Conservation (phyloP, 208 protist genomes). For the Borovskyia barvae region DNA sequence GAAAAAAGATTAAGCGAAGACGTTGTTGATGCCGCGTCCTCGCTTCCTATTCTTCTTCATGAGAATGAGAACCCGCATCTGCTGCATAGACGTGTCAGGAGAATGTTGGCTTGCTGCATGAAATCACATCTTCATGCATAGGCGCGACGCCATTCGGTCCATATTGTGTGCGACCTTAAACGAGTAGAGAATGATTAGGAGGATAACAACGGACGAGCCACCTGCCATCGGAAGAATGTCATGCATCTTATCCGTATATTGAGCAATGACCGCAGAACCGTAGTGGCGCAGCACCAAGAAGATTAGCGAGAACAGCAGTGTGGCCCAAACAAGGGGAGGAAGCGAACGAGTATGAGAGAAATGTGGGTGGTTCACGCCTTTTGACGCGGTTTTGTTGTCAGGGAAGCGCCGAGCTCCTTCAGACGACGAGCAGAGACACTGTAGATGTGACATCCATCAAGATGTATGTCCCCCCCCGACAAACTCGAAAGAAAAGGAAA, state of each 20-base stretch:
- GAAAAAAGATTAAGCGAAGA: too few relatives aligned
- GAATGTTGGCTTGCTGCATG: too few relatives aligned
- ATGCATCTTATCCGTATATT: conserved; percentile 59
- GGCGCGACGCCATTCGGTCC: conserved; percentile 59
- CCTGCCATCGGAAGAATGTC: conserved; percentile 49
- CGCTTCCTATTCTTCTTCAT: too few relatives aligned
- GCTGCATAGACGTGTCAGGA: too few relatives aligned
- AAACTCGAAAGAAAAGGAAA: too few relatives aligned
- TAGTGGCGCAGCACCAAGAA: conserved; percentile 52
- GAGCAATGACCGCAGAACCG: conserved; percentile 56
- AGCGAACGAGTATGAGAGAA: conserved; percentile 67
- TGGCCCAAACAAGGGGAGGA: conserved; percentile 52
- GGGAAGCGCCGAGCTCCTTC: neutral
- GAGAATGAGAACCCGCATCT: too few relatives aligned
- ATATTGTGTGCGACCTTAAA: conserved; percentile 55
- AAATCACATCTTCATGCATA: conserved; percentile 55
- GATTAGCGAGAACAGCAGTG: conserved; percentile 53
- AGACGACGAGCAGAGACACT: neutral
- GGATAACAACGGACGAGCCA: conserved; percentile 44
- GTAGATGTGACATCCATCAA: neutral
- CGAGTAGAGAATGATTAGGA: conserved; percentile 45
- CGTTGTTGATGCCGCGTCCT: too few relatives aligned
- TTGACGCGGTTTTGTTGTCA: neutral
- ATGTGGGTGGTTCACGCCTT: conserved; percentile 30
- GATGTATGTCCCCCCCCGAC: too few relatives aligned